These are phyloP conservation scores for Graphium sp. DNA, from an alignment of 2,329 filamentous ascomycete genomes.

Conservation along the genomic window DNA sequence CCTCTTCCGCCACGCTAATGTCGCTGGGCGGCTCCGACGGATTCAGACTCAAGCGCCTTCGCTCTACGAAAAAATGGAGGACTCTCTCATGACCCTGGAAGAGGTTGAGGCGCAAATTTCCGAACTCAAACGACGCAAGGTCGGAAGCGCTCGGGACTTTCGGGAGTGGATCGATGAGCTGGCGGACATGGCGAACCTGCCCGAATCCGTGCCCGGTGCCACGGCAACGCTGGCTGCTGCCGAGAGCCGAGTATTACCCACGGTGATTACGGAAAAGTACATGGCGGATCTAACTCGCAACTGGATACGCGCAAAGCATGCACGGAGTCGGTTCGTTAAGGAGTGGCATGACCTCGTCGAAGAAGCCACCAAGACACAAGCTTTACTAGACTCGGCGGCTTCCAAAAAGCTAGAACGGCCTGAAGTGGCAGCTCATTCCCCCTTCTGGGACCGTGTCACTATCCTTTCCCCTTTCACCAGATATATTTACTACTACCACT, in stretches of 20 bases:
- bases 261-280: constrained; percentile 84
- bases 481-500: constrained; percentile 58
- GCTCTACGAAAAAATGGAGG: constrained; percentile 74
- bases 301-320: constrained; percentile 66
- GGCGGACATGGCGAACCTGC: constrained; percentile 55
- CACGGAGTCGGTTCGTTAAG: constrained; percentile 64
- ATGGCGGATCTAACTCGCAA: constrained; percentile 77
- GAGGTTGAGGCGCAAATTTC: constrained; percentile 66
- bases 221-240: constrained; percentile 19
- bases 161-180: constrained; percentile 95
- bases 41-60: constrained; percentile 67
- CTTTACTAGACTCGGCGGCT: constrained; percentile 66
- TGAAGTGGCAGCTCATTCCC: constrained; percentile 34
- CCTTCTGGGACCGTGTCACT: constrained; percentile 33
- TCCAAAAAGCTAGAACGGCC: constrained; percentile 70
- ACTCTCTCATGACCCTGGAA: constrained; percentile 64
- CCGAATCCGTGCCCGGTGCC: constrained; percentile 37
- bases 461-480: constrained; percentile 68
- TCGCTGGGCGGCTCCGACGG: constrained; percentile 55
- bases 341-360: constrained; percentile 73
- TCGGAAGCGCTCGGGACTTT: constrained; percentile 56
- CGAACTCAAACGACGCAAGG: constrained; percentile 67
- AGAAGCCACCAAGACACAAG: constrained; percentile 58
- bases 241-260: constrained; percentile 40
- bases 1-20: constrained; percentile 63